Evolutionary conservation across 345 rosid species (phyloP).

Genomic region (Salix viminalis): DNA sequence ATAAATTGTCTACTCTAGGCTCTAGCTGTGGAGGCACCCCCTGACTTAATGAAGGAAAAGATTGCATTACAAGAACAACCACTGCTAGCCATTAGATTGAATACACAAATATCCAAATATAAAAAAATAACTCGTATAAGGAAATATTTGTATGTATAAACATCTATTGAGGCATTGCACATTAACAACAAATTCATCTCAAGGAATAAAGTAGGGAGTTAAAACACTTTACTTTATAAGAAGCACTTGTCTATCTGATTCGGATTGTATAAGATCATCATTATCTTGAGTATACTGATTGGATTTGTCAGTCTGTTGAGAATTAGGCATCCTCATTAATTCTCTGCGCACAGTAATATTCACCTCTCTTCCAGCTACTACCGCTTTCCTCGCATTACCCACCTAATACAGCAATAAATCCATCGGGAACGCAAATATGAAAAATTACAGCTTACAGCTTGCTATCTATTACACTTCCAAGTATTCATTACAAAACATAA

Average conservation of each 20-base stretch:
- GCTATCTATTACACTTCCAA: not conserved
- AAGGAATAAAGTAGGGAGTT: not conserved
- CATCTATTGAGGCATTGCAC: not conserved
- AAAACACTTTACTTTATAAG: slow-evolving; percentile 63
- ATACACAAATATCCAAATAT: not conserved
- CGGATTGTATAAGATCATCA: slow-evolving; percentile 77
- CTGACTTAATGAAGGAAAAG: not conserved
- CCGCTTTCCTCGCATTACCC: slow-evolving; percentile 64
- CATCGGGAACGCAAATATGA: not conserved
- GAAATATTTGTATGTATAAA: not conserved
- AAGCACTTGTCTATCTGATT: slow-evolving; percentile 92
- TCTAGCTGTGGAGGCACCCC: not conserved
- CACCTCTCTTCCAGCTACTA: slow-evolving; percentile 57
- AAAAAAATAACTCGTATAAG: not conserved
- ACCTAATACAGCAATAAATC: slow-evolving; percentile 44
- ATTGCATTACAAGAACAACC: not conserved
- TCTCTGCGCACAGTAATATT: slow-evolving; percentile 56
- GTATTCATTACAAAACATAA: not conserved
- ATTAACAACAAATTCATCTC: not conserved
- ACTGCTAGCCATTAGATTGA: not conserved
- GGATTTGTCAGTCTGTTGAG: slow-evolving; percentile 48
- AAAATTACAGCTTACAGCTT: not conserved
- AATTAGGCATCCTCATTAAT: slow-evolving; percentile 74
- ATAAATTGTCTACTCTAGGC: not conserved
- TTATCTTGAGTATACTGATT: slow-evolving; percentile 59